Base-by-base conservation (phyloP, 2,329 filamentous ascomycete genomes). In the Elsinoe necatrix region DNA sequence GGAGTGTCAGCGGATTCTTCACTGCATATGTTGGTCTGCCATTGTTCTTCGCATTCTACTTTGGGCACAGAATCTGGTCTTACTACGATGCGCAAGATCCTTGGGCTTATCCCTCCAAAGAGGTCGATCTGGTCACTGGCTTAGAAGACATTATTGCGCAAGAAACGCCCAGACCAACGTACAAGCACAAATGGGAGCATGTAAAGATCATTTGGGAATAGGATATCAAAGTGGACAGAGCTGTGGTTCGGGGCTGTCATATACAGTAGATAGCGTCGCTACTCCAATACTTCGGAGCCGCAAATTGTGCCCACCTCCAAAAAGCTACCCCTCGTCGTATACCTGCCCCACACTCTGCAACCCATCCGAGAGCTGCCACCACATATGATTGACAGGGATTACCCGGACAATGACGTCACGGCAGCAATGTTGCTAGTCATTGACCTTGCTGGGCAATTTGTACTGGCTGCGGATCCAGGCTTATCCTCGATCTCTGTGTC, bases 1-100 rank as follows among this genome's bases (percentile, higher is more conserved):
- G 83, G 79, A 79, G 75, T 14, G 78, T 77, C 0, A 74, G 77
- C 4, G 75, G 76, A 63, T 93, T 93, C 63, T 71, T 85, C 61
- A 83, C 82, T 0, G 76, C 80, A 0, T 86, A 86, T 63, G 77
- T 85, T n/a, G 82, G 82, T 7, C 79, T 86, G 50, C 81, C 81
- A 0, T 77, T 83, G 16, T 86, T 86, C 64, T 62, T 80, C 11
- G 57, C 70, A 2, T 73, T 84, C 50, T 84, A 81, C 63, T 67
- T 77, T 14, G 73, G 72, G 4, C 81, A 83, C 63, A 70, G 74
- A n/a, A 68, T 76, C 39, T 52, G 48, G 48, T 52, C 48, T 29
- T 52, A 52, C 20, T 71, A 70, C 59, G 68, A 68, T 50, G 69
- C 71, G 68, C 64, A 62, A 0, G 79, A 82, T 58, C 72, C 72